Evolutionary conservation across 2,329 filamentous ascomycete species (phyloP).

Genomic region (Eurotiales sp.): DNA sequence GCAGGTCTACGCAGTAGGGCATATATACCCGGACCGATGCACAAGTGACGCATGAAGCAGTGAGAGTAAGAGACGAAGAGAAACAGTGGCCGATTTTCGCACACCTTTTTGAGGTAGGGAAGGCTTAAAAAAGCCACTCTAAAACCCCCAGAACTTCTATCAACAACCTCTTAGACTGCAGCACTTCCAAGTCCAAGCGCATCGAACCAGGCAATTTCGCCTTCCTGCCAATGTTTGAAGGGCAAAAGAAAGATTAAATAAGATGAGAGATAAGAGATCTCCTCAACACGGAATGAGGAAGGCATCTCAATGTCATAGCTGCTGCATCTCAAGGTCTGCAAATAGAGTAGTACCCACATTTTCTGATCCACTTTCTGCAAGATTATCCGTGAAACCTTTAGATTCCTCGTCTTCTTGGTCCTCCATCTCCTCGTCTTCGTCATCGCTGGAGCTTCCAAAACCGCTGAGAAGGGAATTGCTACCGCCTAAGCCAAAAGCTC

Average conservation of each 20-base stretch:
- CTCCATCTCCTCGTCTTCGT: constrained; percentile 93
- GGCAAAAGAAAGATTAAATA: neutral
- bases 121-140: neutral
- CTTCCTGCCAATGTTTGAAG: constrained; percentile 9
- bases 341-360: constrained; percentile 64
- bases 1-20: neutral
- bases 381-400: constrained; percentile 33
- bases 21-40: constrained; percentile 1
- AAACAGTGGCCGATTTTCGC: constrained; percentile 11
- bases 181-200: constrained; percentile 8
- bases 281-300: constrained; percentile 16
- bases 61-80: constrained; percentile 13
- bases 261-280: neutral
- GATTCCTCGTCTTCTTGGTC: constrained; percentile 60
- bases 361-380: constrained; percentile 53
- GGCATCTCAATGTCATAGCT: constrained; percentile 42
- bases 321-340: constrained; percentile 60
- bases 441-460: constrained; percentile 91
- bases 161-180: constrained; percentile 21
- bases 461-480: constrained; percentile 69
- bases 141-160: constrained; percentile 5
- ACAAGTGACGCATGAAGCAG: constrained; percentile 12
- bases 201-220: constrained; percentile 6
- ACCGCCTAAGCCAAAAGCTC: constrained; percentile 68
- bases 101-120: neutral